Percentiles rank a stretch among this genome's conserved stretches.
phyloP scores from a whole-genome alignment of 768 basidiomycete genomes.

The Cyclocybe cylindracea region DNA sequence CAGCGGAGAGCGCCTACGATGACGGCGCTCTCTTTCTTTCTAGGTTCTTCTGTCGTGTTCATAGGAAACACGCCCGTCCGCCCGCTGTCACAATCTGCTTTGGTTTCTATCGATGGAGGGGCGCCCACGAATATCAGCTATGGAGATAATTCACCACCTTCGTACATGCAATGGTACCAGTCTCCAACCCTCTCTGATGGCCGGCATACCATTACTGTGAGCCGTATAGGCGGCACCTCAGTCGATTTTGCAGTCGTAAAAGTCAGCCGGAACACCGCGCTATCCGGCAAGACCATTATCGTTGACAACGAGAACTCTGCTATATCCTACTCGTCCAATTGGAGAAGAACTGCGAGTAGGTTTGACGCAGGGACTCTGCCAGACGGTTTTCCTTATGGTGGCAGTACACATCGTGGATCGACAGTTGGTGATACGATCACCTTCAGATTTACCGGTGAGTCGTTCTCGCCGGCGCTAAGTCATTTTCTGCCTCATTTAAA shows the following conservation, averaged over 20 bases:
- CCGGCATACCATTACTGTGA: slow-evolving; percentile 22
- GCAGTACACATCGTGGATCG: slow-evolving; percentile 16
- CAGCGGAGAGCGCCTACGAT: background rate
- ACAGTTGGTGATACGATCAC: slow-evolving; percentile 17
- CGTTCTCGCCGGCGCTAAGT: background rate
- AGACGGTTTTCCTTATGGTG: slow-evolving; percentile 15
- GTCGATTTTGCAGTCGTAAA: slow-evolving; percentile 25
- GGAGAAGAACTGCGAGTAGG: slow-evolving; percentile 9
- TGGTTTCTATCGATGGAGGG: slow-evolving; percentile 22
- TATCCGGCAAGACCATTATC: slow-evolving; percentile 20
- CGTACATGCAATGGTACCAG: slow-evolving; percentile 27
- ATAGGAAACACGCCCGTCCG: slow-evolving; percentile 20
- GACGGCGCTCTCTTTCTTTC: background rate
- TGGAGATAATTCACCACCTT: slow-evolving; percentile 6
- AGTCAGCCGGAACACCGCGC: slow-evolving; percentile 20
- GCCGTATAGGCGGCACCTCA: slow-evolving; percentile 19
- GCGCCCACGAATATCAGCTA: slow-evolving; percentile 14
- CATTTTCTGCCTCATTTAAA: background rate
- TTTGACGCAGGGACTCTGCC: slow-evolving; percentile 17
- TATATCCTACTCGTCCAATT: slow-evolving; percentile 20
- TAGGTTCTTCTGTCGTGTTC: slow-evolving; percentile 22
- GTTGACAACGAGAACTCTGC: slow-evolving; percentile 25
- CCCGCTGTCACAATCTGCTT: slow-evolving; percentile 12
- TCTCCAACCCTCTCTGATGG: slow-evolving; percentile 23
- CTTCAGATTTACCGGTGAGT: slow-evolving; percentile 24